A percentile compares a stretch with the other conserved stretches of the same genome.
phyloP scores from a whole-genome alignment of 768 basidiomycete genomes.

The Rhizopogon salebrosus region DNA sequence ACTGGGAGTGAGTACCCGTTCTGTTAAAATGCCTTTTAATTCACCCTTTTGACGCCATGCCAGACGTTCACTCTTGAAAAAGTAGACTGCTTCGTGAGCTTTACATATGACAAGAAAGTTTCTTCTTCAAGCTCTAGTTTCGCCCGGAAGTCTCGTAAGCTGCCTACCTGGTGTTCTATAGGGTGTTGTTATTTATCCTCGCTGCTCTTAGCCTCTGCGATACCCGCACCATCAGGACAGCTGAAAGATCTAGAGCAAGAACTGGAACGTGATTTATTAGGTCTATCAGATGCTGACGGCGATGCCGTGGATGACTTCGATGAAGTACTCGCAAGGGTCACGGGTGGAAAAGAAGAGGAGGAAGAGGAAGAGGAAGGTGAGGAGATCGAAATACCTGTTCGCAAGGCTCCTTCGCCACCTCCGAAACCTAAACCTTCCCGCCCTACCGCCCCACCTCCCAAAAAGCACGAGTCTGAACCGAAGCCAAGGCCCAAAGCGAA shows the following conservation, averaged over 20 bases:
- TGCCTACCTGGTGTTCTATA: neutral
- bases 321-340: slow-evolving; percentile 30
- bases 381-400: slow-evolving; percentile 16
- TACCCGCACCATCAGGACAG: slow-evolving; percentile 22
- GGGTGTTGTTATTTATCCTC: neutral
- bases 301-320: slow-evolving; percentile 42
- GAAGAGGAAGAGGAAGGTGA: slow-evolving; percentile 32
- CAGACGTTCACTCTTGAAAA: slow-evolving; percentile 74
- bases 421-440: slow-evolving; percentile 30
- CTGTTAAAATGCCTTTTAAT: neutral
- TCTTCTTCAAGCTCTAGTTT: slow-evolving; percentile 18
- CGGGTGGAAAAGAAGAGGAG: slow-evolving; percentile 25
- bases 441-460: slow-evolving; percentile 17
- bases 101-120: slow-evolving; percentile 47
- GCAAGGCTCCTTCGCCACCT: slow-evolving; percentile 19
- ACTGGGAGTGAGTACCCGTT: slow-evolving; percentile 44
- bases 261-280: slow-evolving; percentile 20
- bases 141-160: slow-evolving; percentile 20
- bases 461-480: slow-evolving; percentile 14
- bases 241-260: slow-evolving; percentile 26
- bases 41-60: slow-evolving; percentile 10
- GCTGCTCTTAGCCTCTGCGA: slow-evolving; percentile 12
- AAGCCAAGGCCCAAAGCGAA: slow-evolving; percentile 25
- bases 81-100: slow-evolving; percentile 57
- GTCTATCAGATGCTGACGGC: slow-evolving; percentile 32